A percentile compares a stretch with the other conserved stretches of the same genome.
Evolutionary conservation across 345 rosid species (phyloP).

Genomic region (Nasturtium officinale): DNA sequence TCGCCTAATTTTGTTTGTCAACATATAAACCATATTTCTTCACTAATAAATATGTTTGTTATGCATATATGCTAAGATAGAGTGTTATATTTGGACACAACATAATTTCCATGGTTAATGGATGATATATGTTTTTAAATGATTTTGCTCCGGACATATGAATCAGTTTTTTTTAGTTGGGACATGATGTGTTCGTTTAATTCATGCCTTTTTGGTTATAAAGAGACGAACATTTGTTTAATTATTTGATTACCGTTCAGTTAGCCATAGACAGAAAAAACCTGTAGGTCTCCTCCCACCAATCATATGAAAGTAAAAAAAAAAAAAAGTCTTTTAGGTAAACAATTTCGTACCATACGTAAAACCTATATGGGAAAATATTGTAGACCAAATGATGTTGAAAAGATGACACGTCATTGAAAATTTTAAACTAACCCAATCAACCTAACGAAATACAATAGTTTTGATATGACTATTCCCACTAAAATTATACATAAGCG

Average conservation of each 20-base stretch:
- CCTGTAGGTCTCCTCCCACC: constrained; percentile 30
- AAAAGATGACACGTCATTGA: constrained; percentile 25
- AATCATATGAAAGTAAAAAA: constrained; percentile 34
- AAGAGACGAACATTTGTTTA: constrained; percentile 1
- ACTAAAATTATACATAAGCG: constrained; percentile 21
- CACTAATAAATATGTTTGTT: neutral
- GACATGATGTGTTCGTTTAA: neutral
- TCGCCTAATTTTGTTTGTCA: neutral
- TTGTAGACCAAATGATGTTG: neutral
- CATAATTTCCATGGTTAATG: neutral
- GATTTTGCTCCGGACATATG: neutral
- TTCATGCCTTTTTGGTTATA: constrained; percentile 13
- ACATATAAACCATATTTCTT: neutral
- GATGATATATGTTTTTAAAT: neutral
- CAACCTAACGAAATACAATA: constrained; percentile 23
- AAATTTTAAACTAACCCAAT: constrained; percentile 8
- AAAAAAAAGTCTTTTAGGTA: constrained; percentile 16
- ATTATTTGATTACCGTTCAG: constrained; percentile 5
- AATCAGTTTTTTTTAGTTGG: neutral
- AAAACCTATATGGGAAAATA: neutral
- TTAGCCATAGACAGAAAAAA: constrained; percentile 6
- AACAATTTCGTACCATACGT: constrained; percentile 26
- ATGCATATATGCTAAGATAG: neutral
- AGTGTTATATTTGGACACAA: neutral
- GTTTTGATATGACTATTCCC: constrained; percentile 43